phyloP scores from a whole-genome alignment of 768 basidiomycete species.

The Mycena rebaudengoi region DNA sequence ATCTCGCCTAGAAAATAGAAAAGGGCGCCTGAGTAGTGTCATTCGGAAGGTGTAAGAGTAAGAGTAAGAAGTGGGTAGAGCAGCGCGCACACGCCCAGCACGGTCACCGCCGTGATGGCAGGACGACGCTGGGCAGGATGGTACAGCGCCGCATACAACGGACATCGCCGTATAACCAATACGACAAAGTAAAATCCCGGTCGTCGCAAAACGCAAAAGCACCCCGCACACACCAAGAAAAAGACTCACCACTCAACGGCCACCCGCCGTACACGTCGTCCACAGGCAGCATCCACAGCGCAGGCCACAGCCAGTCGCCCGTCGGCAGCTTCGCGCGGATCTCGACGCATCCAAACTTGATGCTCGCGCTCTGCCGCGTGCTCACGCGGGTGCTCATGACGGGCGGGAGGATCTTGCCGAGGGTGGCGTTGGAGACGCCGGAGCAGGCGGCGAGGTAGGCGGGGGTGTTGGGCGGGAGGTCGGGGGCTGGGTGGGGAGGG shows the following conservation, averaged over 20 bases:
- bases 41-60: no score
- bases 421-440: conserved; percentile 74
- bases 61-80: no score
- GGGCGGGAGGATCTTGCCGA: conserved; percentile 80
- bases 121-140: no score
- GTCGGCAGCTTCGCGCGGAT: conserved; percentile 83
- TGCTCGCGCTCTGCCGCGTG: conserved; percentile 74
- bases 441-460: conserved; percentile 64
- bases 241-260: conserved; percentile 67
- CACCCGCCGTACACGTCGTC: conserved; percentile 74
- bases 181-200: no score
- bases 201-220: no score
- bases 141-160: no score
- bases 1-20: conserved; percentile 70
- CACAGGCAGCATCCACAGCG: conserved; percentile 86
- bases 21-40: no score
- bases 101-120: no score
- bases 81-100: no score
- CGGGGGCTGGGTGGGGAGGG: no score
- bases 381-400: conserved; percentile 83
- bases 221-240: no score
- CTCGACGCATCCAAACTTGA: conserved; percentile 85
- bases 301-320: conserved; percentile 80
- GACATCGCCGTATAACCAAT: no score
- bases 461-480: conserved; percentile 52